Evolutionary conservation across 768 basidiomycete species (phyloP), one percentile per base, ranked within the genome.

Genomic region (Bullera alba): DNA sequence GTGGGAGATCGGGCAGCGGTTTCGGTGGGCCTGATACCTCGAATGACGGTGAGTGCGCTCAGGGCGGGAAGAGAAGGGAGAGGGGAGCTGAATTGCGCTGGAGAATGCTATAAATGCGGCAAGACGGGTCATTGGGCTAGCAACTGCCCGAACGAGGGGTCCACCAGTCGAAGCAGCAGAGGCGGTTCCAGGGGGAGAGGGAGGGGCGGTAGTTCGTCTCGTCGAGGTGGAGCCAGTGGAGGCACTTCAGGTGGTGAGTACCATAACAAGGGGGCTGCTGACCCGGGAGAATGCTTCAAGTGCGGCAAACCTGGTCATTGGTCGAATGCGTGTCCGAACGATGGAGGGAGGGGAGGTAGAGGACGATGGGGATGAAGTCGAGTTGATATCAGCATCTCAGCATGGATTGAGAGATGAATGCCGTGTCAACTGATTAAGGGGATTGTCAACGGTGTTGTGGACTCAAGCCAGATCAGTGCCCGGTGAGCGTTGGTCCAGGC

Each of bases 221-320:
- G 44, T 23, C 23, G 48, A 16, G 50, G 56, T 4, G 46, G 30
- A 22, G 48, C 34, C 6, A 50, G 55, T 10, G 44, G 48, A 1
- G 46, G 50, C 25, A 48, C 5, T 25, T 41, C 1, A n/a, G 35
- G 21, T 26, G 22, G 27, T n/a, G 49, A 45, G 48, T 37, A 34
- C 12, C 12, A 7, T 14, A 8, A 39, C 37, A 10, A 39, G 7
- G 37, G 12, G 12, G 37, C 12, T 21, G 37, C 12, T 39, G 10
- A 39, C 10, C n/a, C 10, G n/a, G 32, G 59, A 32, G 58, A 72
- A 4, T 69, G 69, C 53, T 70, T 48, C 54, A 60, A 65, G 29
- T 75, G 74, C 54, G 56, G 58, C 26, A 32, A 68, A 44, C 29
- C 42, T 6, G 73, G 72, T 4, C 74, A 74, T 50, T 74, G 67